Conservation (phyloP, 2,329 filamentous ascomycete genomes). For the Botryotinia globosa region DNA sequence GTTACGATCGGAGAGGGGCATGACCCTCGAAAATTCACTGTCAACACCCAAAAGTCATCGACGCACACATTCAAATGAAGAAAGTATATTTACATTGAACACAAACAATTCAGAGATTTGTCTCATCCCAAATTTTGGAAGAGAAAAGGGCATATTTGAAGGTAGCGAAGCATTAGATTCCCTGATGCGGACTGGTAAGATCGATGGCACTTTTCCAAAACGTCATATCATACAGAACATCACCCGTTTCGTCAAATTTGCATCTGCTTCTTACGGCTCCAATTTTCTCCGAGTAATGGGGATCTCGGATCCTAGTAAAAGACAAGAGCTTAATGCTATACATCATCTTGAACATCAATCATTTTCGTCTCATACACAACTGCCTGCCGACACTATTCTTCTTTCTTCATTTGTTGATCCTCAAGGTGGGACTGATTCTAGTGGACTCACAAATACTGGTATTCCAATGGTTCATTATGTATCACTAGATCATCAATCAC, state of each 20-base stretch:
- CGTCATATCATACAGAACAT: conserved; percentile 61
- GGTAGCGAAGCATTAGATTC: conserved; percentile 30
- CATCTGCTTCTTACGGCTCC: conserved; percentile 64
- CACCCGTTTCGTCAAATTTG: conserved; percentile 63
- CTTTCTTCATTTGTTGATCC: conserved; percentile 55
- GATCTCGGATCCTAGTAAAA: conserved; percentile 50
- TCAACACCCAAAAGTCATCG: conserved; percentile 37
- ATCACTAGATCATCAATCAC: conserved; percentile 55
- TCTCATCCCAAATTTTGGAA: conserved; percentile 31
- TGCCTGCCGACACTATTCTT: conserved; percentile 55
- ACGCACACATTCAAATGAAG: conserved; percentile 35
- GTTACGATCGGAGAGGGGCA: conserved; percentile 40
- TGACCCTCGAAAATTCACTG: conserved; percentile 26
- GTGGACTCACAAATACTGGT: conserved; percentile 49
- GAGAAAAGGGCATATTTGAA: conserved; percentile 39
- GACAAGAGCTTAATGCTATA: conserved; percentile 38
- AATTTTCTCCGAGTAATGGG: conserved; percentile 62
- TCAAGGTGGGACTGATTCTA: conserved; percentile 50
- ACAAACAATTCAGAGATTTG: conserved; percentile 44
- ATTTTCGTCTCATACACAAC: conserved; percentile 61
- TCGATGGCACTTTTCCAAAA: conserved; percentile 58
- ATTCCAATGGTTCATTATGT: conserved; percentile 56
- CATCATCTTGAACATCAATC: conserved; percentile 59
- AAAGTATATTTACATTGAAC: conserved; percentile 59
- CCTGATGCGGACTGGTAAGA: conserved; percentile 47